phyloP scores from a whole-genome alignment of 1,139 yeast species.

The Spathaspora sp. region DNA sequence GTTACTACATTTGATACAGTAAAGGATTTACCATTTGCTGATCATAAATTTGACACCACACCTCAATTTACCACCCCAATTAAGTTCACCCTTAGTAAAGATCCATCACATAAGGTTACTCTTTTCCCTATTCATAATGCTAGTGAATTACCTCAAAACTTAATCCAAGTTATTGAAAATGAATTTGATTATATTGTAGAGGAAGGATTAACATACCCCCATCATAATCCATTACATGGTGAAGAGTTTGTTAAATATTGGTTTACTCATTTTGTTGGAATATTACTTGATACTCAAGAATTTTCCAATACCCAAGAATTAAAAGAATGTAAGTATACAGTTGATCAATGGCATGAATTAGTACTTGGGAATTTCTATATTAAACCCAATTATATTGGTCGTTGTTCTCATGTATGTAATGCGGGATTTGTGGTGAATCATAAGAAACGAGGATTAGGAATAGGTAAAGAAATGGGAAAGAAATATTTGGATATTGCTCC shows the following conservation, averaged over 20 bases:
- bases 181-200: constrained; percentile 48
- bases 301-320: constrained; percentile 13
- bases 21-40: constrained; percentile 37
- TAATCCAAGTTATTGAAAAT: constrained; percentile 32
- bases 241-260: constrained; percentile 41
- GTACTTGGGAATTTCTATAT: constrained; percentile 71
- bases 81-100: constrained; percentile 30
- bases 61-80: constrained; percentile 27
- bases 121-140: constrained; percentile 32
- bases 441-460: constrained; percentile 53
- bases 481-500: constrained; percentile 68
- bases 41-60: constrained; percentile 21
- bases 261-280: constrained; percentile 47
- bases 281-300: constrained; percentile 41
- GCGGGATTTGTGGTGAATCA: constrained; percentile 73
- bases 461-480: constrained; percentile 64
- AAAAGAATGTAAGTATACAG: constrained; percentile 13
- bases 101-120: constrained; percentile 28
- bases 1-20: constrained; percentile 12
- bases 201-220: constrained; percentile 54
- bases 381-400: constrained; percentile 75
- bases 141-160: constrained; percentile 31
- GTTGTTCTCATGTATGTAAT: constrained; percentile 78
- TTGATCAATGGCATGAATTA: constrained; percentile 34
- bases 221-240: constrained; percentile 23